phyloP scores from a whole-genome alignment of 352 stramenopile species.

The Saprolegnia diclina region DNA sequence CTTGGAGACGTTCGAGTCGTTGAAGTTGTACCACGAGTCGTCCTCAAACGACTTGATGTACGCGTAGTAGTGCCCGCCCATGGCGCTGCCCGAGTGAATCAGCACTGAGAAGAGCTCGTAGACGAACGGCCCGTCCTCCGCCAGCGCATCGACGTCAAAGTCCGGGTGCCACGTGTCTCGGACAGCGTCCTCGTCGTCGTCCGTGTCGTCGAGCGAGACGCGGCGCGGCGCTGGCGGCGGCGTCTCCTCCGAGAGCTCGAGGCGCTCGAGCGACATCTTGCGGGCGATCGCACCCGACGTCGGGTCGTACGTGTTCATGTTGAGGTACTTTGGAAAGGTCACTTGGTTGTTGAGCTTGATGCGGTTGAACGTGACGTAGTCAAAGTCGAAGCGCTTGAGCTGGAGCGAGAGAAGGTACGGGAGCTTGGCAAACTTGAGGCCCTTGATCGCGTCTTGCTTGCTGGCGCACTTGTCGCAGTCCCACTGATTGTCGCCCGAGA shows the following conservation, averaged over 20 bases:
- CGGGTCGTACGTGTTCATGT: constrained; percentile 81
- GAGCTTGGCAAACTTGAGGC: constrained; percentile 83
- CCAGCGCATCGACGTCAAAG: constrained; percentile 61
- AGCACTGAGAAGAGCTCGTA: constrained; percentile 92
- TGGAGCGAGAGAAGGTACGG: constrained; percentile 87
- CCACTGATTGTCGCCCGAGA: constrained; percentile 89
- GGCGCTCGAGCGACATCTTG: constrained; percentile 84
- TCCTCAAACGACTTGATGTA: constrained; percentile 88
- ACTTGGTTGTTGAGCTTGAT: constrained; percentile 84
- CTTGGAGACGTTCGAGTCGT: constrained; percentile 74
- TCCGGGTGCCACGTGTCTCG: constrained; percentile 65
- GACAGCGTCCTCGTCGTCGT: constrained; percentile 23
- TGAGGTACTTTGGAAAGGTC: constrained; percentile 85
- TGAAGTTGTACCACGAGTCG: constrained; percentile 85
- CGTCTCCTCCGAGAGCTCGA: constrained; percentile 49
- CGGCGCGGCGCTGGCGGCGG: constrained; percentile 9
- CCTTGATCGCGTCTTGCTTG: constrained; percentile 88
- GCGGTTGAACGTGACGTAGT: constrained; percentile 84
- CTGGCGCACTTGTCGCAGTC: constrained; percentile 73
- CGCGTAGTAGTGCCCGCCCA: constrained; percentile 91
- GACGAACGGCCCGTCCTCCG: constrained; percentile 60
- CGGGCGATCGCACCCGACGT: constrained; percentile 38
- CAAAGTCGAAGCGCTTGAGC: constrained; percentile 89
- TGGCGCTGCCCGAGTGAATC: constrained; percentile 88
- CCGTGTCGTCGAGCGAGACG: constrained; percentile 18